phyloP scores from a whole-genome alignment of 2,329 filamentous ascomycete genomes.

The Paecilomyces variotii region DNA sequence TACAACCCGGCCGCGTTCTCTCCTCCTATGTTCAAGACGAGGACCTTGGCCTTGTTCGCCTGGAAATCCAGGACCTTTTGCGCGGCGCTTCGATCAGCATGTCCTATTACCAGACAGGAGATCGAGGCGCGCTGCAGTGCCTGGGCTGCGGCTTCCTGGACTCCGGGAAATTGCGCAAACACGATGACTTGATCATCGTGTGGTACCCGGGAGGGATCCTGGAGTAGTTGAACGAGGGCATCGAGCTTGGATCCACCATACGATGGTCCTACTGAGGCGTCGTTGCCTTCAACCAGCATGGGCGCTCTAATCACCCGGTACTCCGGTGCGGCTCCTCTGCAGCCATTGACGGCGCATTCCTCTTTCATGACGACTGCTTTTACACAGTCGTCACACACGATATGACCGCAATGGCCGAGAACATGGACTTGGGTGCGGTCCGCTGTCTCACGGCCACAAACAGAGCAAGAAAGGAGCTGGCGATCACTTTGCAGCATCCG shows the following conservation, averaged over 20 bases:
- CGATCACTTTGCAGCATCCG: conserved; percentile 11
- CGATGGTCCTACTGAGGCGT: conserved; percentile 7
- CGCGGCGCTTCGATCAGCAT: conserved; percentile 18
- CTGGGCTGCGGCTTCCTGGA: conserved; percentile 31
- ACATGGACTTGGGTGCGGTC: conserved; percentile 29
- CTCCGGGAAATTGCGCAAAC: conserved; percentile 46
- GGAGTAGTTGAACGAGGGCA: conserved; percentile 38
- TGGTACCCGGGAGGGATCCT: conserved; percentile 21
- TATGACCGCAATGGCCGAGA: conserved; percentile 45
- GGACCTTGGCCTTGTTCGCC: conserved; percentile 35
- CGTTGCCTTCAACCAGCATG: conserved; percentile 26
- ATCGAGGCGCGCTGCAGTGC: conserved; percentile 21
- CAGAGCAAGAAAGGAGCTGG: conserved; percentile 18
- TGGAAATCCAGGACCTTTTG: conserved; percentile 36
- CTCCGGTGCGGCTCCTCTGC: conserved; percentile 28
- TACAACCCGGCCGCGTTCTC: conserved; percentile 54
- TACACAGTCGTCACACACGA: conserved; percentile 39
- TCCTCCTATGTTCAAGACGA: conserved; percentile 50
- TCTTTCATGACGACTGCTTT: conserved; percentile 13
- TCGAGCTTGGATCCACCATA: conserved; percentile 43
- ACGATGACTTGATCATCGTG: conserved; percentile 45
- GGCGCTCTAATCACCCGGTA: conserved; percentile 34
- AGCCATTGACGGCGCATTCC: conserved; percentile 35
- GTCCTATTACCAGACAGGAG: conserved; percentile 29
- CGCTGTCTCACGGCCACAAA: conserved; percentile 21